Conservation (phyloP, 2,329 filamentous ascomycete genomes). For the Fusarium brevicatenulatum region DNA sequence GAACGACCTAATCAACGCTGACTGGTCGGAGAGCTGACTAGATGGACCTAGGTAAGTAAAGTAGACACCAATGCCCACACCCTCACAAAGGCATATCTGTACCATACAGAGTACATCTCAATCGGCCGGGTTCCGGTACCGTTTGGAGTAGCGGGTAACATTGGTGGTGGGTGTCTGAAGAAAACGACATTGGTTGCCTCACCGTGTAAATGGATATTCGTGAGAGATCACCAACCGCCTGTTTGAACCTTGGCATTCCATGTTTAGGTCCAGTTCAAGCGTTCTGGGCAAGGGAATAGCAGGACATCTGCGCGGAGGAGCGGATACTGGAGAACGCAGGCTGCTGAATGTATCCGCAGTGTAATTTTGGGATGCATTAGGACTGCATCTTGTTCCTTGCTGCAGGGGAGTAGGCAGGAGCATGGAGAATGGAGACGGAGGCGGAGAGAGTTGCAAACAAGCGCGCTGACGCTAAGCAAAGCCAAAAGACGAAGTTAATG, state of each 20-base stretch:
- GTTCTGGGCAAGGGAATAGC: conserved; percentile 11
- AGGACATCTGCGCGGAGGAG: conserved; percentile 4
- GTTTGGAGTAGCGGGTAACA: conserved; percentile 36
- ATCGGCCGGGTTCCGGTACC: conserved; percentile 43
- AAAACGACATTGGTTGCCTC: conserved; percentile 27
- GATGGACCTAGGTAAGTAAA: conserved; percentile 39
- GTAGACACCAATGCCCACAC: conserved; percentile 42
- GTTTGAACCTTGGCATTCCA: conserved; percentile 24
- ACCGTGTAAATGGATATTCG: conserved; percentile 35
- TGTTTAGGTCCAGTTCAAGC: conserved; percentile 12
- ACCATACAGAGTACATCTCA: conserved; percentile 28
- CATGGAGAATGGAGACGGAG: conserved; percentile 18
- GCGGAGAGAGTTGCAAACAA: conserved; percentile 43
- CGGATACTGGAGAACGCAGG: conserved; percentile 25
- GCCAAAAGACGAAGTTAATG: conserved; percentile 40
- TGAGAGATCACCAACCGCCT: conserved; percentile 19
- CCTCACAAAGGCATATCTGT: conserved; percentile 36
- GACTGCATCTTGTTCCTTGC: conserved; percentile 26
- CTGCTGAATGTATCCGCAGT: conserved; percentile 32
- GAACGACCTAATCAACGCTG: conserved; percentile 38
- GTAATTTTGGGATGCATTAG: conserved; percentile 34
- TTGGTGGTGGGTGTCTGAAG: conserved; percentile 23
- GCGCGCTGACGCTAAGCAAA: conserved; percentile 46
- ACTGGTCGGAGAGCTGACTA: conserved; percentile 36
- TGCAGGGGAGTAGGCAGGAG: conserved; percentile 22